Evolutionary conservation across 441 rosid genomes (phyloP).

Genomic region (Gossypium schwendimanii): DNA sequence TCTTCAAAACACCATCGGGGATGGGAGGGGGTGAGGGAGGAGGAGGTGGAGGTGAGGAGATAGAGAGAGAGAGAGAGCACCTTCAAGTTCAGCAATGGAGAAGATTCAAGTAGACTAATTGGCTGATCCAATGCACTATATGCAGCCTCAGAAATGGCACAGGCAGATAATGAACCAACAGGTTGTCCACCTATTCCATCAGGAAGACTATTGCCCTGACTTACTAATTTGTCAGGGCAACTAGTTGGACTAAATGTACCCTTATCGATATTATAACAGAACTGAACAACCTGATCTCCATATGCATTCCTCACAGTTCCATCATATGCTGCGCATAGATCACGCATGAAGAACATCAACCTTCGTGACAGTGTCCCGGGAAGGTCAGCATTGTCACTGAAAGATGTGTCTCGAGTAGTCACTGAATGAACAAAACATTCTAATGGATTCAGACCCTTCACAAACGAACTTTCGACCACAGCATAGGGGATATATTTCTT

Average conservation of each 20-base stretch:
- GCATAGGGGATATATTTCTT: conserved; percentile 68
- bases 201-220: conserved; percentile 9
- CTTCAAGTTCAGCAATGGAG: conserved; percentile 88
- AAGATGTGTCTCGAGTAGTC: conserved; percentile 75
- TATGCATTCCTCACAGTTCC: conserved; percentile 85
- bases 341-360: conserved; percentile 93
- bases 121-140: conserved; percentile 97
- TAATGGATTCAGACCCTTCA: conserved; percentile 72
- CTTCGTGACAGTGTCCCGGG: conserved; percentile 84
- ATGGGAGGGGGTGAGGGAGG: conserved; percentile 15
- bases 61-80: conserved; percentile 30
- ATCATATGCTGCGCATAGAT: conserved; percentile 64
- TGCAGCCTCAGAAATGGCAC: conserved; percentile 91
- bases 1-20: not conserved
- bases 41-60: conserved; percentile 6
- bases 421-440: conserved; percentile 90
- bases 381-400: conserved; percentile 92
- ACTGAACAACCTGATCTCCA: conserved; percentile 78
- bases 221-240: not conserved
- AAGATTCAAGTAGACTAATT: conserved; percentile 79
- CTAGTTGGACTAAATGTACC: conserved; percentile 7
- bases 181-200: conserved; percentile 57
- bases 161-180: conserved; percentile 79
- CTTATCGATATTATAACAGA: conserved; percentile 43
- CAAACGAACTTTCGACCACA: conserved; percentile 64